Evolutionary conservation across 208 protist genomes (phyloP).

Genomic region (Leishmania braziliensis): DNA sequence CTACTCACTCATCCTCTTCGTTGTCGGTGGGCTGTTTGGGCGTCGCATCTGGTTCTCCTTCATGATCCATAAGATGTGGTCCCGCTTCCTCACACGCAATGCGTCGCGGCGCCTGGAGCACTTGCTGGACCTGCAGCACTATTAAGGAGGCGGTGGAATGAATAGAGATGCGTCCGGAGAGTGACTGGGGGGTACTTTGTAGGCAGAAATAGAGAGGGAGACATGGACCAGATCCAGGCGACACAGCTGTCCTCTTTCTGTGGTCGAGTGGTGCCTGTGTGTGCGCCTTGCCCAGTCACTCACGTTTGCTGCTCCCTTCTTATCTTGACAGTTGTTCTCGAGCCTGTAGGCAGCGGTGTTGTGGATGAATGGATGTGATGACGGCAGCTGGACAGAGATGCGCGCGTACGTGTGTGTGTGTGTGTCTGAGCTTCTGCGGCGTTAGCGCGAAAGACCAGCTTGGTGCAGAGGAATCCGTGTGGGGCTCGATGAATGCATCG

Average conservation of each 20-base stretch:
- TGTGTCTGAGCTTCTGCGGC: not conserved
- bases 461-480: not conserved
- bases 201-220: not conserved
- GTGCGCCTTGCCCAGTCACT: not conserved
- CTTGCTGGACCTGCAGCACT: slow-evolving; percentile 83
- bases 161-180: not conserved
- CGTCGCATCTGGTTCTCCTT: slow-evolving; percentile 89
- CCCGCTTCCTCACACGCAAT: slow-evolving; percentile 68
- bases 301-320: not conserved
- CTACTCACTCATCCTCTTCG: slow-evolving; percentile 82
- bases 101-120: slow-evolving; percentile 49
- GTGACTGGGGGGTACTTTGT: not conserved
- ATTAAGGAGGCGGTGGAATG: slow-evolving; percentile 24
- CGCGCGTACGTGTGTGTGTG: not conserved
- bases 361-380: not conserved
- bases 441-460: not conserved
- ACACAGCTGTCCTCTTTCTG: not conserved
- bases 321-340: not conserved
- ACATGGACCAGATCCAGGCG: not conserved
- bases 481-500: not conserved
- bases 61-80: slow-evolving; percentile 93
- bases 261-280: not conserved
- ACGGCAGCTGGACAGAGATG: not conserved
- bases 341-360: not conserved
- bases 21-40: slow-evolving; percentile 73